phyloP scores from a whole-genome alignment of 306 rosid genomes.

The Vigna trinervia region DNA sequence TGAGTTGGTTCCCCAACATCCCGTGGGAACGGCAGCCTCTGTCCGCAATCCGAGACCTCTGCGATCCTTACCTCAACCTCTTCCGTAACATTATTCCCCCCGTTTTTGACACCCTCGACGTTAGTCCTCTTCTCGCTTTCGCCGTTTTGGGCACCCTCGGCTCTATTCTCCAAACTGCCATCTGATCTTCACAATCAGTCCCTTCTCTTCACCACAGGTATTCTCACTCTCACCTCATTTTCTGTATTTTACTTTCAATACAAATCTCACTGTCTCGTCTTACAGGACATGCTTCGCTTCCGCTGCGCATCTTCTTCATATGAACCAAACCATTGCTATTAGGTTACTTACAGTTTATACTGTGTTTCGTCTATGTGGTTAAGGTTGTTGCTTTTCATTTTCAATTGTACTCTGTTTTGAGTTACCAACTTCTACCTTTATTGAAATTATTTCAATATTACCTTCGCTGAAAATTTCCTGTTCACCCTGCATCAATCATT shows the following conservation, averaged over 20 bases:
- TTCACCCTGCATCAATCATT: neutral
- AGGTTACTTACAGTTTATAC: neutral
- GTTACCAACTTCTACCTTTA: neutral
- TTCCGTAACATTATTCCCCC: constrained; percentile 92
- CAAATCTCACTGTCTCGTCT: neutral
- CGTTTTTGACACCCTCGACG: constrained; percentile 80
- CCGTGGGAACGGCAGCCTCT: constrained; percentile 96
- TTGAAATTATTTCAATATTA: neutral
- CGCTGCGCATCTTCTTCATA: neutral
- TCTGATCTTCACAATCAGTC: neutral
- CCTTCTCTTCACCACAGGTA: neutral
- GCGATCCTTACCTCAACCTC: constrained; percentile 87
- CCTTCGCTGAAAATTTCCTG: neutral
- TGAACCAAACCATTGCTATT: neutral
- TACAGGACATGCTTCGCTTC: neutral
- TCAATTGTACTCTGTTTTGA: neutral
- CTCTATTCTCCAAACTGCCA: constrained; percentile 55
- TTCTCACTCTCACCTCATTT: neutral
- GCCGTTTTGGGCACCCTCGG: constrained; percentile 87
- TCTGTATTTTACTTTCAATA: neutral
- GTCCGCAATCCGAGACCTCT: constrained; percentile 86
- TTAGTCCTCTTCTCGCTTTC: constrained; percentile 92
- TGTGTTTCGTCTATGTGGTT: neutral
- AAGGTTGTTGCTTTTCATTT: neutral
- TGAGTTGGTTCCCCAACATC: constrained; percentile 97